These are phyloP conservation scores for Neoboletus magnificus DNA, from an alignment of 768 basidiomycete genomes.

Conservation along the genomic window DNA sequence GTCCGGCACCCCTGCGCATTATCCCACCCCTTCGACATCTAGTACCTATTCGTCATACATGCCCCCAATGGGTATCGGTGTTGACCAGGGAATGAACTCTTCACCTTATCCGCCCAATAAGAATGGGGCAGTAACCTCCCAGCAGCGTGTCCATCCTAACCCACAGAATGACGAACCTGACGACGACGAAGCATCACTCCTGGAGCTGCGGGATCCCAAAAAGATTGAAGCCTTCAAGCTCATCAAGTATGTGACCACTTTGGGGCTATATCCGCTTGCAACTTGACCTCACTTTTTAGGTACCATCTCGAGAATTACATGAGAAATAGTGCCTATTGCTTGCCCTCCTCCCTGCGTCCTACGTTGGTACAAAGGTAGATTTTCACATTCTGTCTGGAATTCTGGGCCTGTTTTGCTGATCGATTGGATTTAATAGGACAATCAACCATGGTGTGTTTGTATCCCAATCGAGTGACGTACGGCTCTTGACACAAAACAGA, in stretches of 20 bases:
- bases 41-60: conserved; percentile 46
- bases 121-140: conserved; percentile 19
- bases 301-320: conserved; percentile 92
- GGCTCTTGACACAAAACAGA: conserved; percentile 44
- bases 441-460: conserved; percentile 73
- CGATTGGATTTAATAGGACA: conserved; percentile 44
- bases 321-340: conserved; percentile 79
- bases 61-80: conserved; percentile 52
- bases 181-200: conserved; percentile 47
- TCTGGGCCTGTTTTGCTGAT: background rate
- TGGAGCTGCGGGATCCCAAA: conserved; percentile 53
- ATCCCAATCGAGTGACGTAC: background rate
- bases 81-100: conserved; percentile 52
- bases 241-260: conserved; percentile 53
- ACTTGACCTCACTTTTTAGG: conserved; percentile 35
- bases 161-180: conserved; percentile 42
- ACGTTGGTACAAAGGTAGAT: conserved; percentile 80
- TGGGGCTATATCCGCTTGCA: background rate
- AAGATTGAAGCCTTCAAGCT: conserved; percentile 79
- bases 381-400: background rate
- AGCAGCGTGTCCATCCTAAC: conserved; percentile 24
- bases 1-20: conserved; percentile 40
- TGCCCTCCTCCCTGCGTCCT: conserved; percentile 84
- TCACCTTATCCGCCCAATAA: conserved; percentile 46
- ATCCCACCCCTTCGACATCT: conserved; percentile 37